These are phyloP conservation scores for Nyssa sinensis DNA, from an alignment of 148 eudicot species.

Conservation along the genomic window DNA sequence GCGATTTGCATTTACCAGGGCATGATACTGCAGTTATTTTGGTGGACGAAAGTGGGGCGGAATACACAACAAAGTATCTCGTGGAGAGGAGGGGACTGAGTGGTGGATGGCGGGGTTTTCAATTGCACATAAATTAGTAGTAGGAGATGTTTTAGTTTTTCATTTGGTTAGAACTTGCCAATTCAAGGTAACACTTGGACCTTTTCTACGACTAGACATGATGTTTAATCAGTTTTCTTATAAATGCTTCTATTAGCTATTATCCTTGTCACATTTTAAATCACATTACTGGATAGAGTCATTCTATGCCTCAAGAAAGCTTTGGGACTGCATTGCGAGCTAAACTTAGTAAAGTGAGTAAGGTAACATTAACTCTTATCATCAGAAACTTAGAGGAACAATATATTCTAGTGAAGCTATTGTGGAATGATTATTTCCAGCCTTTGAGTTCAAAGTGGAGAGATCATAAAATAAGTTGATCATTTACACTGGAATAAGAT, in stretches of 20 bases:
- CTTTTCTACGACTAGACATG: background rate
- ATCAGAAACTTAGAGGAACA: too few species aligned
- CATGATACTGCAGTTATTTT: conserved; percentile 37
- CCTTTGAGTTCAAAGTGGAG: too few species aligned
- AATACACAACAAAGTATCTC: conserved; percentile 37
- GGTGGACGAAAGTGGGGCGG: conserved; percentile 49
- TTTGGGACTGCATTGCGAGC: too few species aligned
- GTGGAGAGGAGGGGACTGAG: conserved; percentile 46
- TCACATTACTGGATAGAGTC: too few species aligned
- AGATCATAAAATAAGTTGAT: too few species aligned
- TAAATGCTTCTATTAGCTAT: background rate
- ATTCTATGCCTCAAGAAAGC: too few species aligned
- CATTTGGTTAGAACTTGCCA: conserved; percentile 42
- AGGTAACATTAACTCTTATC: too few species aligned
- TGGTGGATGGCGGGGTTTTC: conserved; percentile 61
- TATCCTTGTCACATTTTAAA: background rate
- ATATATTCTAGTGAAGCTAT: too few species aligned
- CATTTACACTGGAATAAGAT: too few species aligned
- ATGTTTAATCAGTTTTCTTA: background rate
- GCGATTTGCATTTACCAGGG: conserved; percentile 39
- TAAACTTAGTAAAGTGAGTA: too few species aligned
- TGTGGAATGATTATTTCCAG: too few species aligned
- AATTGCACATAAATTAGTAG: conserved; percentile 35
- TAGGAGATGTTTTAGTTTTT: conserved; percentile 50
- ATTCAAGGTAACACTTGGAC: conserved; percentile 44